Base-by-base conservation (phyloP, 164 flowering plant species). In the Liriodendron chinense region DNA sequence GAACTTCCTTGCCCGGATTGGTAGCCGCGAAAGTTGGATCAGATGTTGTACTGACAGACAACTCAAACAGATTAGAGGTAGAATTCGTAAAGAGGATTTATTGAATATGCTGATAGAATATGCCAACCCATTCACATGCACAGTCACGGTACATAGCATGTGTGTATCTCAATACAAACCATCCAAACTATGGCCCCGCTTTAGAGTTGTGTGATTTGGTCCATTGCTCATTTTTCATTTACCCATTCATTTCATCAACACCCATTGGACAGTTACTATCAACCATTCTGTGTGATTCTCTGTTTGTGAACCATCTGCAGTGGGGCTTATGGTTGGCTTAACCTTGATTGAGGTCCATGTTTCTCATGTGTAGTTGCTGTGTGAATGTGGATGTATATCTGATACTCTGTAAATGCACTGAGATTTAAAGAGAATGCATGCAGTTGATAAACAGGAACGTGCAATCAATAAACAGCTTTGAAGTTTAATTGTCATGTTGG, bases 1-100 rank as follows among this genome's bases (percentile, higher is more conserved):
- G 99, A 57, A 95, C 98, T 74, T 92, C 92, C 16, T 88, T 93
- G 87, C 96, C 99, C 28, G 99, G 99, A 0, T 78, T 95, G 75
- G 93, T 92, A 48, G 97, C 99, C 7, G 98, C 98, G 8, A 93
- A 88, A 84, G 77, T 95, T 23, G 97, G 99, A 16, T 80, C 94
- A 4, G 76, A 86, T 48, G 98, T 93, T 13, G 89, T 91, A 3
- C 84, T 95, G 22, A 89, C 97, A 21, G 99, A 95, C 74, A 84
- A 86, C 49, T 72, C 91, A 1, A 77, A 61, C 73, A 87, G 86
- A 84, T 26, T 78, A 50, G 92, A 93, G 98, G 99, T 94, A 74
- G 12, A 23, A 6, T 18, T 67, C 2, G 49, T 66, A 24, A 69
- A 28, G 28, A 34, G 20, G 21, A 21, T 28, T 67, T 26, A 16